Percentiles rank a stretch among this genome's conserved stretches.
Conservation (phyloP, 495 filamentous ascomycete species). For the Aspergillus conjunctus region DNA sequence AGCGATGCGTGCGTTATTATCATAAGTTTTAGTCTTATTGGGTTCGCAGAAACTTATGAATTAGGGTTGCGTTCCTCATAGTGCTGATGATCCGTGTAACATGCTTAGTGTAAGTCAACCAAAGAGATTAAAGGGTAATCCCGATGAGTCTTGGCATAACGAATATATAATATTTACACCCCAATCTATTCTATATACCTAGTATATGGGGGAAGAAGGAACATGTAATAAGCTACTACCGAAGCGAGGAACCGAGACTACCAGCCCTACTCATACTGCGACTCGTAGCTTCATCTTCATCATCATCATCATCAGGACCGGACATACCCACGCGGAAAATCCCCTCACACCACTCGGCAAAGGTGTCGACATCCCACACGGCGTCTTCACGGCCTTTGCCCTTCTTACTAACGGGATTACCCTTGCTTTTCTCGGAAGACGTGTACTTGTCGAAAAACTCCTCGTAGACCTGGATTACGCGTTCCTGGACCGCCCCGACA, state of each 20-base stretch:
- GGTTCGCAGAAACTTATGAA: too few species aligned
- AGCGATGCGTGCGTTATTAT: too few species aligned
- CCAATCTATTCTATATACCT: slow-evolving; percentile 3
- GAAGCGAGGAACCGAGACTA: slow-evolving; percentile 17
- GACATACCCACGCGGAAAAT: slow-evolving; percentile 56
- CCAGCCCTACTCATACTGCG: slow-evolving; percentile 24
- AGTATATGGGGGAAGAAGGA: background rate
- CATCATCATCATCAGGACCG: slow-evolving; percentile 19
- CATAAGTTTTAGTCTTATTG: too few species aligned
- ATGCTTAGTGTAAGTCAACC: too few species aligned
- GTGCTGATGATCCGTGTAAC: too few species aligned
- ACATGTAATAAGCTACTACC: background rate
- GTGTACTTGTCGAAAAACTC: slow-evolving; percentile 58
- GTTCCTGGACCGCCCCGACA: slow-evolving; percentile 61
- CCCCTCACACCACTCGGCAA: slow-evolving; percentile 59
- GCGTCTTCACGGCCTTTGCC: slow-evolving; percentile 64
- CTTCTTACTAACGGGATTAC: slow-evolving; percentile 52
- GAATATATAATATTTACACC: background rate
- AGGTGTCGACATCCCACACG: slow-evolving; percentile 66
- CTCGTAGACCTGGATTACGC: slow-evolving; percentile 61
- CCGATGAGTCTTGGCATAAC: background rate
- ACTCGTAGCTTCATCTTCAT: slow-evolving; percentile 13
- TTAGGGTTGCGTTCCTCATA: too few species aligned
- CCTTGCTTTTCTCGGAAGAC: slow-evolving; percentile 47
- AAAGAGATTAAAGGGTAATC: too few species aligned